Conservation (phyloP, 2,329 filamentous ascomycete species). For the Verticillium nonalfalfae region DNA sequence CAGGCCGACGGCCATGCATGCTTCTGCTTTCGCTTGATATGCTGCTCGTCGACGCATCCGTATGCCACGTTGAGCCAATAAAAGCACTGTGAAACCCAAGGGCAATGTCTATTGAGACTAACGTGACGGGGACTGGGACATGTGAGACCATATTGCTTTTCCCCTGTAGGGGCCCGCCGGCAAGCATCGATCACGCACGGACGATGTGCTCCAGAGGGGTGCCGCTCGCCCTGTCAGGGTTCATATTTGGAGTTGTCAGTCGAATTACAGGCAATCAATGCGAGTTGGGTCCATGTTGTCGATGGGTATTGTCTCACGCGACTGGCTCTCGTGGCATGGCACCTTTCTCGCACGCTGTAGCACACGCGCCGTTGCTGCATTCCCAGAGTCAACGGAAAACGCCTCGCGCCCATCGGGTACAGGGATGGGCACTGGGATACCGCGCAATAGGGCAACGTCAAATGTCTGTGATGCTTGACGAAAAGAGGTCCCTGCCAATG, state of each 20-base stretch:
- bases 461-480: background rate
- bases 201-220: background rate
- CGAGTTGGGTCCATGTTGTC: background rate
- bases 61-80: background rate
- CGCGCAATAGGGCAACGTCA: background rate
- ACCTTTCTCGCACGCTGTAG: background rate
- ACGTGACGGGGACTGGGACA: background rate
- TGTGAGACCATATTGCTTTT: conserved; percentile 1
- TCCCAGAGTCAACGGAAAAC: background rate
- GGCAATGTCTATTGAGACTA: background rate
- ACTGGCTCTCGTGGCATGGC: background rate
- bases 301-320: background rate
- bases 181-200: background rate
- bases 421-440: background rate
- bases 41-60: background rate
- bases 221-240: background rate
- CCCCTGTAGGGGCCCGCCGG: background rate
- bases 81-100: background rate
- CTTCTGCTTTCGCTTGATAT: background rate
- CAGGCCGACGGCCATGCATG: background rate
- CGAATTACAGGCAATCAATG: background rate
- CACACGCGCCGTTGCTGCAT: background rate
- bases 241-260: background rate
- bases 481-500: background rate
- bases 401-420: background rate